Evolutionary conservation across 2,329 filamentous ascomycete genomes (phyloP), one percentile per base, ranked within the genome.

Genomic region (Raffaelea ambrosiae): DNA sequence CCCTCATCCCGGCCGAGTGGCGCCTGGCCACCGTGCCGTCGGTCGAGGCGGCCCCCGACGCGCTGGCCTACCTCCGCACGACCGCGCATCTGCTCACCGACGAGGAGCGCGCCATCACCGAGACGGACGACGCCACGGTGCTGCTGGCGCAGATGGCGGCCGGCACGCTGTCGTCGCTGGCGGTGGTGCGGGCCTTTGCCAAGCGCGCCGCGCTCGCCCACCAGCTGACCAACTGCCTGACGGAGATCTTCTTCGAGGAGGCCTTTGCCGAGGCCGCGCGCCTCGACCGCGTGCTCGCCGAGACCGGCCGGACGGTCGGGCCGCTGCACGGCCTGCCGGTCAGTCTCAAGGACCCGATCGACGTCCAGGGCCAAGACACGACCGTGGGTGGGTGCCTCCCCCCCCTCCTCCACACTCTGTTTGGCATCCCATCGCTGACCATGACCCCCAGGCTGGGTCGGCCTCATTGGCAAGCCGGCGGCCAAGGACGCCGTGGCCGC

Each of bases 301-400:
- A 57, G 35, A 72, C 71, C 1, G 69, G 73, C 13, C 63, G 73
- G 33, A 62, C 67, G 1, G 31, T 68, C 1, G 84, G 84, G 0
- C 81, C 83, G 3, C 68, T 88, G 1, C 83, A 87, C 60, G 84
- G 58, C 50, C 66, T 83, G 1, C 79, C 79, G 3, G 62, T 83
- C 33, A 79, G 80, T 0, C 70, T 88, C 40, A 88, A 88, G 57
- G 83, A 87, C 63, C 81, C 82, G 56, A 83, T 86, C 67, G 74
- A 84, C 49, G 65, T 84, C 13, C 59, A 62, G 2, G 78, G 78
- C 9, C 67, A 78, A 14, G 78, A 82, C 50, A 68, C 76, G 20
- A 81, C 78, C 0, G 70, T 83, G 0, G 83, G 26, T 29, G 26
- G 13, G 26, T 29, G 26, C 26, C 7, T 7, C 26, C 26, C 26